A percentile compares a stretch with the other conserved stretches of the same genome.
These are phyloP conservation scores for Penicillium cataractarum DNA, from an alignment of 495 filamentous ascomycete genomes.

Conservation along the genomic window DNA sequence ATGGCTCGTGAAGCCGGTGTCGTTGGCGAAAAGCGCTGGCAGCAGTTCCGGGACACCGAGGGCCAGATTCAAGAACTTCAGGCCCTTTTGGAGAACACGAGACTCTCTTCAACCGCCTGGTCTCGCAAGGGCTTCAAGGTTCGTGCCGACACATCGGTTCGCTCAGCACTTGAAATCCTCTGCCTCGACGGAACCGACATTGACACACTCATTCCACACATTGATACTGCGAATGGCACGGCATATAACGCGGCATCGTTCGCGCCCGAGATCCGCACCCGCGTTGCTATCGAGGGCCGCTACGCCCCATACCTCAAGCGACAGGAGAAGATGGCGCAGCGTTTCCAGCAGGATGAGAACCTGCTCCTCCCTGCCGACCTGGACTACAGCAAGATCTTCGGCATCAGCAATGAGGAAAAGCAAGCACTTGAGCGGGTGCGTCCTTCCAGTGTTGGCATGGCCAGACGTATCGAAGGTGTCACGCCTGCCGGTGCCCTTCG, in stretches of 20 bases:
- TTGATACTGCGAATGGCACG: constrained; percentile 49
- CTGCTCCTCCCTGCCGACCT: constrained; percentile 73
- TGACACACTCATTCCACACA: constrained; percentile 51
- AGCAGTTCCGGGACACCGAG: constrained; percentile 62
- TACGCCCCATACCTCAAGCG: constrained; percentile 83
- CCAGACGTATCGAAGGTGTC: constrained; percentile 81
- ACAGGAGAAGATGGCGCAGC: constrained; percentile 64
- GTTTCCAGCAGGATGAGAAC: constrained; percentile 75
- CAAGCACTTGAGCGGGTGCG: constrained; percentile 65
- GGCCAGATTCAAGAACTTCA: constrained; percentile 67
- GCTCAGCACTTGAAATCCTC: constrained; percentile 77
- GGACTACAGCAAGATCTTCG: constrained; percentile 71
- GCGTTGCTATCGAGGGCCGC: constrained; percentile 76
- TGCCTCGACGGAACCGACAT: constrained; percentile 61
- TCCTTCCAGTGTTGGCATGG: constrained; percentile 87
- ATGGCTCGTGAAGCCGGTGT: constrained; percentile 77
- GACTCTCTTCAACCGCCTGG: constrained; percentile 65
- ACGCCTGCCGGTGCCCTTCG: constrained; percentile 53
- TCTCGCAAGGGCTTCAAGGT: constrained; percentile 66
- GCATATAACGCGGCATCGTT: constrained; percentile 52
- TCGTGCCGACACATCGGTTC: constrained; percentile 58
- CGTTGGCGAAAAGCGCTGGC: constrained; percentile 79
- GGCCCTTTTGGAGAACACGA: constrained; percentile 56
- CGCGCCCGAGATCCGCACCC: constrained; percentile 57
- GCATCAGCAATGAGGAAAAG: constrained; percentile 79